Conservation (phyloP, 1,284 basidiomycete species). For the Inonotus hispidus region DNA sequence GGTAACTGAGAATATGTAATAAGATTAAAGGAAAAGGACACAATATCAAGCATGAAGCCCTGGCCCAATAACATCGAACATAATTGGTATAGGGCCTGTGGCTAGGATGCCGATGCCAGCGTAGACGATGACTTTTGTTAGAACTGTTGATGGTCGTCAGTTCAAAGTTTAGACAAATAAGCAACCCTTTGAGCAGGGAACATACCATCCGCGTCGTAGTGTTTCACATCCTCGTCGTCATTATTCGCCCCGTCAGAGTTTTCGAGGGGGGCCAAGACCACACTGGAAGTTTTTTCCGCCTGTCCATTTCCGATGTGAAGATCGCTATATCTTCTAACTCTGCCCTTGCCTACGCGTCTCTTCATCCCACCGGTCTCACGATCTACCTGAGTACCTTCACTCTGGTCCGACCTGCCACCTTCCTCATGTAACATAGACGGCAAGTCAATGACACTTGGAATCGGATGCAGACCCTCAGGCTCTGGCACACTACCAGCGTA, state of each 20-base stretch:
- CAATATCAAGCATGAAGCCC: conserved; percentile 36
- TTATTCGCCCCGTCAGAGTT: conserved; percentile 17
- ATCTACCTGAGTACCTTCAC: neutral
- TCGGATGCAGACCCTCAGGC: conserved; percentile 57
- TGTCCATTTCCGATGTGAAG: neutral
- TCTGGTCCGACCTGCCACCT: conserved; percentile 20
- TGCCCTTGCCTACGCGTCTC: conserved; percentile 10
- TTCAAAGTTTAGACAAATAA: neutral
- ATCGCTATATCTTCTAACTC: neutral
- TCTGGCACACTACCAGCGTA: conserved; percentile 66
- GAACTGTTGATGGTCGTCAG: conserved; percentile 41
- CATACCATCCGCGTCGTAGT: conserved; percentile 85
- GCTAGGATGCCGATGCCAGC: conserved; percentile 76
- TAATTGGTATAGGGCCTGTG: conserved; percentile 52
- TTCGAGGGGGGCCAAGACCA: conserved; percentile 12
- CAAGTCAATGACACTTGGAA: conserved; percentile 85
- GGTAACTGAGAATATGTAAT: neutral
- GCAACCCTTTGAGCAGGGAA: conserved; percentile 9
- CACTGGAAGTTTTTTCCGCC: neutral
- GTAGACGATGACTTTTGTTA: conserved; percentile 92
- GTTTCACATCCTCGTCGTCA: conserved; percentile 44
- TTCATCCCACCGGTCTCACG: conserved; percentile 15
- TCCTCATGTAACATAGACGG: conserved; percentile 30
- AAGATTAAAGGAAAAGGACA: neutral
- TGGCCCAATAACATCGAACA: conserved; percentile 69